Percentiles rank a stretch among this genome's conserved stretches.
These are phyloP conservation scores for Alternaria sp. DNA, from an alignment of 2,329 filamentous ascomycete species.

Conservation along the genomic window DNA sequence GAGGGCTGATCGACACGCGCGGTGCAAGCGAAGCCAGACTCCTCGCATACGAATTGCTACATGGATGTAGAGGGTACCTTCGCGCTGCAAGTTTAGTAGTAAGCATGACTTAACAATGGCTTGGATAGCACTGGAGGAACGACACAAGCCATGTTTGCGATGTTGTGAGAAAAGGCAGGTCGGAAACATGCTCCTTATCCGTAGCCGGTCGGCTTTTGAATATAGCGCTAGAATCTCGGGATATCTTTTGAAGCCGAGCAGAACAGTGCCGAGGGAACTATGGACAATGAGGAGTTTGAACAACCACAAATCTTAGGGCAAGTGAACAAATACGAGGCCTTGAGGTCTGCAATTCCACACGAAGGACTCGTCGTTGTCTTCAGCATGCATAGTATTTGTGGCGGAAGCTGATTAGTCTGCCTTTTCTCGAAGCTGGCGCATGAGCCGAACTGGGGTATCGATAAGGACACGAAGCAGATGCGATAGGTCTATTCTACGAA, in stretches of 20 bases:
- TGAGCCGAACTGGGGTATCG: neutral
- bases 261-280: neutral
- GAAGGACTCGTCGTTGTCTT: neutral
- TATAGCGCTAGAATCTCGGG: neutral
- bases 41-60: neutral
- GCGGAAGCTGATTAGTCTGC: neutral
- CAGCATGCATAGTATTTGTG: neutral
- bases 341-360: neutral
- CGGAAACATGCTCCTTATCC: neutral
- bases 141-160: neutral
- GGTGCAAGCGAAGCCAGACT: conserved; percentile 11
- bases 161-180: neutral
- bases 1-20: conserved; percentile 18
- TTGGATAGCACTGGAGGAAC: neutral
- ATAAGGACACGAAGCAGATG: neutral
- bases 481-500: neutral
- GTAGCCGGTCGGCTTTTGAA: neutral
- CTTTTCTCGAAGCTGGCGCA: neutral
- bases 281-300: neutral
- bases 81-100: neutral
- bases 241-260: neutral
- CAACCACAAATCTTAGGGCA: neutral
- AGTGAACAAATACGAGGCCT: neutral
- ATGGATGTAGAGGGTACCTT: neutral
- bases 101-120: neutral